phyloP scores from a whole-genome alignment of 768 basidiomycete species.

The Panellus pusillus region DNA sequence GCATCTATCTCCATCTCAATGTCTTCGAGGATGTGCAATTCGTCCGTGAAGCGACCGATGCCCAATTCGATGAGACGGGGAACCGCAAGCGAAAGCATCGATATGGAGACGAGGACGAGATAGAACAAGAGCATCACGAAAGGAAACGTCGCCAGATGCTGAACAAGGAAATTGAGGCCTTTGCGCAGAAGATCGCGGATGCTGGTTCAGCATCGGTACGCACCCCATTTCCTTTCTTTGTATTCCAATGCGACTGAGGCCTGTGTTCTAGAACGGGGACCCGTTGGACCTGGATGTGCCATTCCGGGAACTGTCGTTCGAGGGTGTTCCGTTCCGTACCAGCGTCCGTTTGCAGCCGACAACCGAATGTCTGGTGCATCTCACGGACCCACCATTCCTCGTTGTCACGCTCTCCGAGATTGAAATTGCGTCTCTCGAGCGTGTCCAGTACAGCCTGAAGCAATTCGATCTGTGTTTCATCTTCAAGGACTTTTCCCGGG shows the following conservation, averaged over 20 bases:
- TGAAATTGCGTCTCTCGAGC: slow-evolving; percentile 94
- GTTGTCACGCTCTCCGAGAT: slow-evolving; percentile 94
- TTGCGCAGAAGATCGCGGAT: slow-evolving; percentile 90
- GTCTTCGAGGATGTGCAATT: slow-evolving; percentile 87
- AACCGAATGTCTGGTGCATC: slow-evolving; percentile 93
- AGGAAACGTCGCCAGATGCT: slow-evolving; percentile 83
- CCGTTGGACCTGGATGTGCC: slow-evolving; percentile 93
- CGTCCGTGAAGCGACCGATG: slow-evolving; percentile 95
- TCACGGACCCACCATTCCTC: slow-evolving; percentile 93
- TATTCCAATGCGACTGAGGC: neutral
- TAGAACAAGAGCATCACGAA: slow-evolving; percentile 98
- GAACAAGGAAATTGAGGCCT: slow-evolving; percentile 93
- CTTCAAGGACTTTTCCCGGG: slow-evolving; percentile 92
- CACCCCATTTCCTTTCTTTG: neutral
- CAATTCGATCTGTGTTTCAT: slow-evolving; percentile 98
- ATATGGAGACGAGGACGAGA: slow-evolving; percentile 98
- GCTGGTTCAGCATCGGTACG: slow-evolving; percentile 76
- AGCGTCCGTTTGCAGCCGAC: slow-evolving; percentile 95
- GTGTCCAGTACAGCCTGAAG: slow-evolving; percentile 93
- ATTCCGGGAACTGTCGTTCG: slow-evolving; percentile 95
- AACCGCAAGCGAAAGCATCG: slow-evolving; percentile 96
- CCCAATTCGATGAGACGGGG: slow-evolving; percentile 99
- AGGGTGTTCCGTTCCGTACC: slow-evolving; percentile 94
- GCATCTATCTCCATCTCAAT: neutral
- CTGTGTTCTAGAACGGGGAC: slow-evolving; percentile 55